These are phyloP conservation scores for Monosporascus sp. DNA, from an alignment of 2,329 filamentous ascomycete species.

Conservation along the genomic window DNA sequence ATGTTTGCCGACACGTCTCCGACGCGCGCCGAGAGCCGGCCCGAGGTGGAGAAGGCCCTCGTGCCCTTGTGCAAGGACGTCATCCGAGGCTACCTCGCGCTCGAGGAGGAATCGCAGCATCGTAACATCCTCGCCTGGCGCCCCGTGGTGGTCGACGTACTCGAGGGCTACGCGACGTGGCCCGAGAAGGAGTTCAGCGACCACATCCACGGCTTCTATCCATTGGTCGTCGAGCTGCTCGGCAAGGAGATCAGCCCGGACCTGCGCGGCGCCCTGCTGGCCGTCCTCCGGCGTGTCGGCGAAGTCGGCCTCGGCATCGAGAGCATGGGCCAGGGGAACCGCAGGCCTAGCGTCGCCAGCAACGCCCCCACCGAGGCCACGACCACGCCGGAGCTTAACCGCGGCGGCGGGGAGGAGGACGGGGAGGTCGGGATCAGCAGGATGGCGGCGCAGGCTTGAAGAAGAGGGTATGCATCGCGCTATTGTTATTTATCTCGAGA, in stretches of 20 bases:
- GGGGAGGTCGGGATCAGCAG: neutral
- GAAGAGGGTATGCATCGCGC: neutral
- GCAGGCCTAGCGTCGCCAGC: slow-evolving; percentile 38
- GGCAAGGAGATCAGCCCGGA: slow-evolving; percentile 76
- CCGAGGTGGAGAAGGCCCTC: slow-evolving; percentile 83
- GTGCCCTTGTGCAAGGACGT: slow-evolving; percentile 96
- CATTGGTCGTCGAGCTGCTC: slow-evolving; percentile 75
- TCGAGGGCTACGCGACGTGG: slow-evolving; percentile 88
- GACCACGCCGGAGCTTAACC: slow-evolving; percentile 8
- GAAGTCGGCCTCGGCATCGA: slow-evolving; percentile 63
- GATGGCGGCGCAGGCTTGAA: neutral
- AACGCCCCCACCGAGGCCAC: slow-evolving; percentile 10
- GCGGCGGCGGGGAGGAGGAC: slow-evolving; percentile 17
- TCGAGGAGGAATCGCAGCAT: slow-evolving; percentile 96
- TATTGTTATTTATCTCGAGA: neutral
- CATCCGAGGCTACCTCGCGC: slow-evolving; percentile 72
- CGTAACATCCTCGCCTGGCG: slow-evolving; percentile 96
- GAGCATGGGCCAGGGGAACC: slow-evolving; percentile 33
- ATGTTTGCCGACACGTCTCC: slow-evolving; percentile 92
- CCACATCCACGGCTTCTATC: slow-evolving; percentile 80
- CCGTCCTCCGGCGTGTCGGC: slow-evolving; percentile 74
- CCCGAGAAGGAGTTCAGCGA: slow-evolving; percentile 72
- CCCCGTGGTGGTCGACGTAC: slow-evolving; percentile 91
- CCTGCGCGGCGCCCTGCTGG: slow-evolving; percentile 70
- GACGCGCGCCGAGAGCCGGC: slow-evolving; percentile 72